Evolutionary conservation across 257 asterid species (phyloP).

Genomic region (Solanum infundibuliforme): DNA sequence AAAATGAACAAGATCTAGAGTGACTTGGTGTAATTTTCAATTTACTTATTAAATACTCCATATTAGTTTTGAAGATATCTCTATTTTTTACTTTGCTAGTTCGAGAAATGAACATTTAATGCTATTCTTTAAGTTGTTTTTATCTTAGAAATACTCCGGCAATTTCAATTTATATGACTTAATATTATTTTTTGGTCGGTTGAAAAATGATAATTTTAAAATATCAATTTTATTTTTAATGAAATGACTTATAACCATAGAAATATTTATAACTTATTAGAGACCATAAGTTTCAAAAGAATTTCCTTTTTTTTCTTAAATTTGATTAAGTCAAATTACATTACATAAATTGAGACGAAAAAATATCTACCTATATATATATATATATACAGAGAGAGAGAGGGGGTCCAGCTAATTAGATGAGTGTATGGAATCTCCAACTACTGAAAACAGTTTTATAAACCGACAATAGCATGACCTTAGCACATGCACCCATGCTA

Average conservation of each 20-base stretch:
- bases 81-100: not conserved
- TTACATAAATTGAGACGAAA: too few species aligned
- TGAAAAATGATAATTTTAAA: too few species aligned
- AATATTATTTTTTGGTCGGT: too few species aligned
- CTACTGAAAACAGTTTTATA: not conserved
- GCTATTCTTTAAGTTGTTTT: not conserved
- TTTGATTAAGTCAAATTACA: fast-evolving
- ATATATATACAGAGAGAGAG: too few species aligned
- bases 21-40: not conserved
- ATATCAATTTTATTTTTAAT: too few species aligned
- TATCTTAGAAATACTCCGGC: too few species aligned
- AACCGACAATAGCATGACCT: not conserved
- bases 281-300: fast-evolving
- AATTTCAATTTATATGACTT: not conserved
- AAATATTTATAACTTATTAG: too few species aligned
- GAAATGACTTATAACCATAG: too few species aligned
- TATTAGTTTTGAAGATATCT: not conserved
- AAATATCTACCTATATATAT: too few species aligned
- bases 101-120: not conserved
- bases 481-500: slow-evolving; percentile 1
- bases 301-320: too few species aligned
- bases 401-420: not conserved
- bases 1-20: not conserved
- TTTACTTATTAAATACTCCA: not conserved
- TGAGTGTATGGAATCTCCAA: not conserved